These are phyloP conservation scores for Populus hybrid DNA, from an alignment of 441 rosid genomes.

Conservation along the genomic window DNA sequence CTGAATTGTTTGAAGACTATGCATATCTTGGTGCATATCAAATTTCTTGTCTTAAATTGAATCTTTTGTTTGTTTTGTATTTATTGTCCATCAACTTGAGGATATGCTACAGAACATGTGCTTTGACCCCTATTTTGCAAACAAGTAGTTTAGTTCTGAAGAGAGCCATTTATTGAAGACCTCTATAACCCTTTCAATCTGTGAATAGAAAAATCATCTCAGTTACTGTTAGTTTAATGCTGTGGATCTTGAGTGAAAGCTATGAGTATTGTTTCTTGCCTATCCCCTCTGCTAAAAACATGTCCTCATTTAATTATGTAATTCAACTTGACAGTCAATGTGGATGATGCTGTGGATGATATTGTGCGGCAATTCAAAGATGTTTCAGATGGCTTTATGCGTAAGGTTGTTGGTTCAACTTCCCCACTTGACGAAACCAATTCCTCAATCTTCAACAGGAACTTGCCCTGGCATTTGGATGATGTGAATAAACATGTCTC, in stretches of 20 bases:
- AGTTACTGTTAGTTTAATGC: background rate
- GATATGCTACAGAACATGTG: background rate
- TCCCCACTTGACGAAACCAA: constrained; percentile 39
- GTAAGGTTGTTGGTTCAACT: constrained; percentile 65
- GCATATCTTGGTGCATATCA: background rate
- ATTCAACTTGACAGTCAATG: constrained; percentile 60
- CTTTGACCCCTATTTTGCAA: background rate
- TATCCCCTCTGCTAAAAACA: background rate
- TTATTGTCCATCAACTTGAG: background rate
- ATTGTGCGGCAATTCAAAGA: constrained; percentile 90
- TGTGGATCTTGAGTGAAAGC: background rate
- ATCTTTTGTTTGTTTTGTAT: background rate
- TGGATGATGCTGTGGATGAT: constrained; percentile 98
- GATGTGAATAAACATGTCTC: constrained; percentile 41
- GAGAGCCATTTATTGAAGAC: background rate
- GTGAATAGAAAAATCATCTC: background rate
- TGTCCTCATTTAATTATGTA: constrained; percentile 1
- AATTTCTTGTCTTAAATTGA: no score
- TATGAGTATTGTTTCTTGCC: background rate
- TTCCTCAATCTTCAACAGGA: constrained; percentile 33
- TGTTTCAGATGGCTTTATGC: constrained; percentile 83
- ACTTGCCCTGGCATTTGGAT: constrained; percentile 61
- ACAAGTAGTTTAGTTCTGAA: background rate
- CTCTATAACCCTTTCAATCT: background rate
- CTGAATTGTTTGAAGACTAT: no score